phyloP scores from a whole-genome alignment of 495 filamentous ascomycete genomes.

The Neurospora sp. region DNA sequence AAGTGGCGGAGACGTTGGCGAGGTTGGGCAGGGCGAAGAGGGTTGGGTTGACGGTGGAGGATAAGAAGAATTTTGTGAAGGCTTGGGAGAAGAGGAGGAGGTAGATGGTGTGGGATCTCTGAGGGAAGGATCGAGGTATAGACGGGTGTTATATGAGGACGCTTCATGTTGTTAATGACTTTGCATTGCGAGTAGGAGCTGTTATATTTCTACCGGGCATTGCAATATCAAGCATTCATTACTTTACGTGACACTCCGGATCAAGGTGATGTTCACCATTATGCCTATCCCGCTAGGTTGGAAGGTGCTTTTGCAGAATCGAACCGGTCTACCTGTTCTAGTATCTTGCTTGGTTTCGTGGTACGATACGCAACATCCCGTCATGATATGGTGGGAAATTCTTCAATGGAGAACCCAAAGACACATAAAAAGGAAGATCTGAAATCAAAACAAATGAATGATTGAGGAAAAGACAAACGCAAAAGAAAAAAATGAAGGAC shows the following conservation, averaged over 20 bases:
- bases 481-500: background rate
- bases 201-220: background rate
- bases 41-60: conserved; percentile 68
- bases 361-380: background rate
- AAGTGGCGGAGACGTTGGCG: conserved; percentile 77
- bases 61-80: conserved; percentile 74
- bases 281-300: too few relatives aligned
- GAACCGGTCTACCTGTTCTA: background rate
- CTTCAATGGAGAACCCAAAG: too few relatives aligned
- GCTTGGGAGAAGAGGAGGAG: conserved; percentile 36
- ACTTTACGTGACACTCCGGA: too few relatives aligned
- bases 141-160: background rate
- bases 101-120: background rate
- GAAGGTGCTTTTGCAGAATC: background rate
- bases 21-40: conserved; percentile 83
- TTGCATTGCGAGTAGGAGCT: background rate
- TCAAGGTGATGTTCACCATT: too few relatives aligned
- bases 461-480: too few relatives aligned
- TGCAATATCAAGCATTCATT: background rate
- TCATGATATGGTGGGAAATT: background rate
- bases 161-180: background rate
- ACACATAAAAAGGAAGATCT: too few relatives aligned
- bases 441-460: too few relatives aligned
- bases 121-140: background rate
- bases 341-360: background rate